Evolutionary conservation across 164 flowering plant genomes (phyloP).

Genomic region (Aristolochia fimbriata): DNA sequence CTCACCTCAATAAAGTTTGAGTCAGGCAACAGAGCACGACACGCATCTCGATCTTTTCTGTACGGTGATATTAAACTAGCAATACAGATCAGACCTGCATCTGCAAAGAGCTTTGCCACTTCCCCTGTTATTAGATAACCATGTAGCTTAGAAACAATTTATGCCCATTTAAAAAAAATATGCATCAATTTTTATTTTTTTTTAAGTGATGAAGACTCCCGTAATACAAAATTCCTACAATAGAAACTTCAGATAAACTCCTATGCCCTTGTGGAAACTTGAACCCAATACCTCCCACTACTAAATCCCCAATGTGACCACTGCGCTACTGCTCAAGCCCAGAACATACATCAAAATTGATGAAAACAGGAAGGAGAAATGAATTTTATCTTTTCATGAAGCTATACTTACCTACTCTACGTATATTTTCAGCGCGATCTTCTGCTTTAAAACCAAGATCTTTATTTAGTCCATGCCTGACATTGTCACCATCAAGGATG

Average conservation of each 20-base stretch:
- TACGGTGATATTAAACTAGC: conserved; percentile 95
- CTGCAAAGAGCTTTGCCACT: conserved; percentile 95
- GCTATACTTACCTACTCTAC: conserved; percentile 59
- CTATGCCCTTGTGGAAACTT: no score
- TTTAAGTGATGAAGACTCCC: no score
- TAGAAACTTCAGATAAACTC: no score
- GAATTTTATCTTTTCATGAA: neutral
- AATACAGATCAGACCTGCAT: conserved; percentile 94
- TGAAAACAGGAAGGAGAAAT: neutral
- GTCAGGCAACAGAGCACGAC: conserved; percentile 68
- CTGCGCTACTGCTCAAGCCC: neutral
- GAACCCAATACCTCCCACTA: no score
- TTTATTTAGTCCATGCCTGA: conserved; percentile 75
- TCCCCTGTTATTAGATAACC: conserved; percentile 44
- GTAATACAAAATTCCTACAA: no score
- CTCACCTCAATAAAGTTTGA: conserved; percentile 85
- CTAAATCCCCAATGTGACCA: no score
- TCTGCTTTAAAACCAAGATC: conserved; percentile 79
- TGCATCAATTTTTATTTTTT: no score
- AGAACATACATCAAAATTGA: neutral
- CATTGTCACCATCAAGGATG: conserved; percentile 92
- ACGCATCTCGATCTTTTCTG: conserved; percentile 75
- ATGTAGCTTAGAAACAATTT: neutral
- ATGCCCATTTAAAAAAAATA: neutral
- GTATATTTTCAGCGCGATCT: conserved; percentile 87